Conservation (phyloP, 352 stramenopile genomes). For the Pythium biforme region DNA sequence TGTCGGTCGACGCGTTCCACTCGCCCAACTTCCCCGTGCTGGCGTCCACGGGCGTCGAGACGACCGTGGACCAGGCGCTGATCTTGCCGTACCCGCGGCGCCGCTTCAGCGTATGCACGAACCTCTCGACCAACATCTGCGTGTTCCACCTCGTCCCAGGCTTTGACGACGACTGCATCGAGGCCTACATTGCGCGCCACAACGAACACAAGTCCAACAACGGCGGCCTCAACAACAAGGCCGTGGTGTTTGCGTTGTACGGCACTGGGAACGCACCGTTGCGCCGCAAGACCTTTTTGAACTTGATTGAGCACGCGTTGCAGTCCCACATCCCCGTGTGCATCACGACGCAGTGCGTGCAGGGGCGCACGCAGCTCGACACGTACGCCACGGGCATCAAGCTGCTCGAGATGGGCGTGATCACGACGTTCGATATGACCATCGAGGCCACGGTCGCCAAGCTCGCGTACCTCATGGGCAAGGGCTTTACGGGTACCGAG, state of each 20-base stretch:
- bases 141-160: constrained; percentile 90
- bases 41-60: constrained; percentile 92
- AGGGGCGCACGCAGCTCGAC: constrained; percentile 90
- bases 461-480: constrained; percentile 94
- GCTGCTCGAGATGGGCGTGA: constrained; percentile 90
- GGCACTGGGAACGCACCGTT: constrained; percentile 94
- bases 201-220: constrained; percentile 38
- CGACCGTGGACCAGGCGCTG: constrained; percentile 89
- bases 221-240: constrained; percentile 30
- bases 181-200: constrained; percentile 71
- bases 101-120: constrained; percentile 86
- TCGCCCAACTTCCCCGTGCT: constrained; percentile 95
- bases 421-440: constrained; percentile 96
- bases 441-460: constrained; percentile 94
- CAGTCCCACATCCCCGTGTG: constrained; percentile 88
- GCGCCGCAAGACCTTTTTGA: constrained; percentile 86
- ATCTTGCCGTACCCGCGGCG: constrained; percentile 87
- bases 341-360: constrained; percentile 93
- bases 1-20: constrained; percentile 94
- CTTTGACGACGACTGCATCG: constrained; percentile 86
- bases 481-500: constrained; percentile 56
- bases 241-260: constrained; percentile 94
- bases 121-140: constrained; percentile 92
- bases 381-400: constrained; percentile 92
- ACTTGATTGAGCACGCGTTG: constrained; percentile 80